Conservation (phyloP, 2,329 filamentous ascomycete genomes). For the Rutstroemia sp. region DNA sequence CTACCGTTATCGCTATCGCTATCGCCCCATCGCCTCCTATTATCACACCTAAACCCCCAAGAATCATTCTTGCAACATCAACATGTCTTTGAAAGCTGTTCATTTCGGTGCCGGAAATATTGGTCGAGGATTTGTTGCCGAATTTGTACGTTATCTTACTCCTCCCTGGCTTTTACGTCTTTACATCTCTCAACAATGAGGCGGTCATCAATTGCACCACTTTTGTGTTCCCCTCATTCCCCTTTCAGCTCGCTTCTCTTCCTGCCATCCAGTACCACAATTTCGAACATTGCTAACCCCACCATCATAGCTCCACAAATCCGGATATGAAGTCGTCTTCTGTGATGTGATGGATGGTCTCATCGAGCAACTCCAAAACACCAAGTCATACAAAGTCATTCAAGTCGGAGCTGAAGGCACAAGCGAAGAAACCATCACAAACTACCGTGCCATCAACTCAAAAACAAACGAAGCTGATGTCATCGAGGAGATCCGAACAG, state of each 20-base stretch:
- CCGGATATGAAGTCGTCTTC: constrained; percentile 93
- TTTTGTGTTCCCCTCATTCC: background rate
- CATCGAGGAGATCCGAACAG: constrained; percentile 75
- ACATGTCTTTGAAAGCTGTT: constrained; percentile 56
- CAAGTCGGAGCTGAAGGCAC: constrained; percentile 85
- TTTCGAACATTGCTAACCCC: constrained; percentile 2
- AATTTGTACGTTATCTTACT: constrained; percentile 4
- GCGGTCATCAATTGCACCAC: no score
- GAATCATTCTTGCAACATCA: constrained; percentile 2
- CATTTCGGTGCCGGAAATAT: constrained; percentile 87
- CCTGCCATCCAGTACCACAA: background rate
- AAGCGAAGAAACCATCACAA: constrained; percentile 74
- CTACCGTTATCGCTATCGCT: background rate
- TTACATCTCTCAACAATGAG: background rate
- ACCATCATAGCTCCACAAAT: constrained; percentile 53
- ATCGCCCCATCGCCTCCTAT: no score
- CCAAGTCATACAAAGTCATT: constrained; percentile 79
- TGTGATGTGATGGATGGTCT: constrained; percentile 84
- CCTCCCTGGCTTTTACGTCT: background rate
- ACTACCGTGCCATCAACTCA: constrained; percentile 96
- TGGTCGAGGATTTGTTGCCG: constrained; percentile 38
- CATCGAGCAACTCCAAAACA: constrained; percentile 70
- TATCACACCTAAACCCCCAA: no score
- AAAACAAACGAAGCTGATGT: constrained; percentile 76
- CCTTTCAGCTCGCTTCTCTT: background rate